Evolutionary conservation across 495 filamentous ascomycete species (phyloP).

Genomic region (Alectoria sarmentosa): DNA sequence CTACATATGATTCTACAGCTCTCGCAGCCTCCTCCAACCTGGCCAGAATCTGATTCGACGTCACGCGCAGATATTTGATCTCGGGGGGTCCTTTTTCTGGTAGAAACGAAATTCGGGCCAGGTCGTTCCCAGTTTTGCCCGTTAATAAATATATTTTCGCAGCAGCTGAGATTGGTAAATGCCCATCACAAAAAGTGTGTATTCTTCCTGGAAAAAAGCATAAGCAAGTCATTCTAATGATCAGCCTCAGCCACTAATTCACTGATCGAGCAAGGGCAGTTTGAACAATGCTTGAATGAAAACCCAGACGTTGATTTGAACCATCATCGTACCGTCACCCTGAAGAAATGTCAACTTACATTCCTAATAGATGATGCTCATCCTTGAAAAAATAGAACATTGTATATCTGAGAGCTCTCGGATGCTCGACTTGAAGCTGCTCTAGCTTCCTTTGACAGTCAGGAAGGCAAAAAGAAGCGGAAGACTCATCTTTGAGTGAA

Average conservation of each 20-base stretch:
- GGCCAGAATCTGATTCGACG: neutral
- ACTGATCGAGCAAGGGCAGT: neutral
- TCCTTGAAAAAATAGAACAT: neutral
- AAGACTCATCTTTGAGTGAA: neutral
- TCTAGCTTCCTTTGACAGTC: neutral
- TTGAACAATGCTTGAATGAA: too few species aligned
- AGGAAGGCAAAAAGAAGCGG: neutral
- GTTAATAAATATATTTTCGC: too few species aligned
- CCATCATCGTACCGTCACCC: too few species aligned
- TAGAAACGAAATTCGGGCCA: too few species aligned
- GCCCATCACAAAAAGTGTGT: neutral
- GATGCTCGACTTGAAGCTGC: neutral
- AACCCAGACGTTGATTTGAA: too few species aligned
- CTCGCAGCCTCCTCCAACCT: neutral
- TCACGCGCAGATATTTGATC: neutral
- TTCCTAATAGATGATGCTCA: neutral
- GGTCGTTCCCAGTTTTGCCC: too few species aligned
- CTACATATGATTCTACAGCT: neutral
- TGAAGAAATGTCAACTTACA: neutral
- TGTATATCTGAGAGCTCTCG: rapidly evolving
- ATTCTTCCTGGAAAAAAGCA: neutral
- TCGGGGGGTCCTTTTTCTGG: neutral
- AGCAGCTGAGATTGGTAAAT: neutral
- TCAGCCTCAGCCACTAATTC: neutral
- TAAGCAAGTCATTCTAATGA: neutral